phyloP scores from a whole-genome alignment of 139 green algal species.

The Axilococcus clingmanii region DNA sequence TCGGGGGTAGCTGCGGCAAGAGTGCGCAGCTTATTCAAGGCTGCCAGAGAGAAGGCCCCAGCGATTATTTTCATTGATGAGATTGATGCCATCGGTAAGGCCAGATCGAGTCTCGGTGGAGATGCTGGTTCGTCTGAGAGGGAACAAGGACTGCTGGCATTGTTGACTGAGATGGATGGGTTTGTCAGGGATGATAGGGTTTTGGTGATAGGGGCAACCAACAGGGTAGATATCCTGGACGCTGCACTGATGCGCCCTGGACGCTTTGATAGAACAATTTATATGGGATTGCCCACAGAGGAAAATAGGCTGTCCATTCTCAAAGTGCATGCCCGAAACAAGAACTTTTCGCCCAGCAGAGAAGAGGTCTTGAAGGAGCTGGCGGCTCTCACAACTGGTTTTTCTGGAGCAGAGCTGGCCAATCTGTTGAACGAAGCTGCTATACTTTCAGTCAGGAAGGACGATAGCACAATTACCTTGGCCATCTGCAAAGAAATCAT shows the following conservation, averaged over 20 bases:
- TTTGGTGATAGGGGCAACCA: constrained; percentile 70
- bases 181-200: constrained; percentile 22
- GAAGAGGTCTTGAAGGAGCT: constrained; percentile 33
- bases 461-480: constrained; percentile 30
- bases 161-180: constrained; percentile 41
- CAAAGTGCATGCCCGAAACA: constrained; percentile 50
- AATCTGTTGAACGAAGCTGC: constrained; percentile 70
- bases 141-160: constrained; percentile 63
- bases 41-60: constrained; percentile 83
- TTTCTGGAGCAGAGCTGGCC: constrained; percentile 56
- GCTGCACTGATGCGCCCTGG: constrained; percentile 59
- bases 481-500: constrained; percentile 32
- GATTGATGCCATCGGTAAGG: constrained; percentile 95
- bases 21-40: constrained; percentile 86
- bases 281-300: constrained; percentile 52
- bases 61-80: constrained; percentile 99
- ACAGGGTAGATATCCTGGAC: constrained; percentile 53
- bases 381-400: constrained; percentile 49
- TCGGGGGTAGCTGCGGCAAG: constrained; percentile 55
- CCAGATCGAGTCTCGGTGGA: constrained; percentile 16
- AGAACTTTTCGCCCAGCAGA: constrained; percentile 35
- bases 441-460: constrained; percentile 45
- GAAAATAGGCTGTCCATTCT: constrained; percentile 50
- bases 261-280: constrained; percentile 61
- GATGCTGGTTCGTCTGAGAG: constrained; percentile 53